Conservation (phyloP, 208 protist genomes). For the Trypanosomatidae sp. region DNA sequence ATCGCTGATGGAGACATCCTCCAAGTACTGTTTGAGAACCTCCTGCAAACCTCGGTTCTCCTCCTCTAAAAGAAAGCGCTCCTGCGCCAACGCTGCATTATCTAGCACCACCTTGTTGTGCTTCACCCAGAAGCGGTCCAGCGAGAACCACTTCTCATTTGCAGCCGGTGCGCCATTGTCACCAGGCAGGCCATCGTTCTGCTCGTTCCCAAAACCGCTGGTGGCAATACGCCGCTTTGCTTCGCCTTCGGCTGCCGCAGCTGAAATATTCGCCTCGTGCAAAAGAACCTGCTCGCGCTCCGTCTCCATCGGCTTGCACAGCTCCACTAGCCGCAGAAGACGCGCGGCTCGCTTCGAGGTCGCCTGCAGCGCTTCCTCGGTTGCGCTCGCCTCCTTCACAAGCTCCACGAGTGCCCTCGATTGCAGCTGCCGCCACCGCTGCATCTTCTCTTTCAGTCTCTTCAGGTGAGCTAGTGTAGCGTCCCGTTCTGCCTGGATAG, state of each 20-base stretch:
- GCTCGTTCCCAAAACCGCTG: constrained; percentile 29
- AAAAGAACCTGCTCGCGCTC: constrained; percentile 94
- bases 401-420: constrained; percentile 84
- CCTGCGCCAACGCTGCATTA: constrained; percentile 91
- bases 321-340: constrained; percentile 93
- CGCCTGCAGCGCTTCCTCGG: constrained; percentile 71
- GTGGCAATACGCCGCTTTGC: constrained; percentile 51
- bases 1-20: constrained; percentile 95
- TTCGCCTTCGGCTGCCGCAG: constrained; percentile 75
- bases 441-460: constrained; percentile 94
- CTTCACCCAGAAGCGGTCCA: constrained; percentile 94
- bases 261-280: constrained; percentile 79
- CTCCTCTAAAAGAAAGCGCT: constrained; percentile 82
- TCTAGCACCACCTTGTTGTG: constrained; percentile 97
- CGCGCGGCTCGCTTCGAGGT: constrained; percentile 79
- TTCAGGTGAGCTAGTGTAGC: constrained; percentile 91
- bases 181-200: constrained; percentile 20
- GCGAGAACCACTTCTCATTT: constrained; percentile 85
- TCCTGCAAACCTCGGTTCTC: constrained; percentile 91
- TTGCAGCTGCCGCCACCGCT: constrained; percentile 89
- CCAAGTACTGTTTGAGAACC: constrained; percentile 95
- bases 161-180: constrained; percentile 14
- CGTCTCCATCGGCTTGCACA: constrained; percentile 95
- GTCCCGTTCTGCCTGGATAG: constrained; percentile 93
- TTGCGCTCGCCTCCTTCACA: constrained; percentile 84